phyloP scores from a whole-genome alignment of 2,329 filamentous ascomycete genomes.

The Plectosphaerella sp. region DNA sequence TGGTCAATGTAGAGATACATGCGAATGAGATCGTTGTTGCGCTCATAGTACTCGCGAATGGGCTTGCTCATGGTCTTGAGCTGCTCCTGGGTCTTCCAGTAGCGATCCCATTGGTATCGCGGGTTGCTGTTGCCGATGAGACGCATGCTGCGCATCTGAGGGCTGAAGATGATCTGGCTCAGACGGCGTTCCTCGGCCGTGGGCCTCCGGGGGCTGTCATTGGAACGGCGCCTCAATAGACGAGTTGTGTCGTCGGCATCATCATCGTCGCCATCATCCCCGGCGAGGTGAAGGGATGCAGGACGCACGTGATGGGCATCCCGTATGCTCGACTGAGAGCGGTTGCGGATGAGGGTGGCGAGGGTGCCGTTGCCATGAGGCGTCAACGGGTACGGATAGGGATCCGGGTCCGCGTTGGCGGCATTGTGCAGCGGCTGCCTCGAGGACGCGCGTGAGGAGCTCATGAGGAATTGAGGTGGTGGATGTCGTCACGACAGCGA shows the following conservation, averaged over 20 bases:
- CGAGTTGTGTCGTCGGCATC: slow-evolving; percentile 1
- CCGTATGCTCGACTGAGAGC: slow-evolving; percentile 23
- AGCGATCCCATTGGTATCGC: slow-evolving; percentile 78
- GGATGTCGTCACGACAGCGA: slow-evolving; percentile 28
- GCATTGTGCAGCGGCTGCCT: slow-evolving; percentile 8
- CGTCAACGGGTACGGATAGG: slow-evolving; percentile 57
- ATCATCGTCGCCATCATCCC: neutral
- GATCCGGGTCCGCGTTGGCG: slow-evolving; percentile 29
- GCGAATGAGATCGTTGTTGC: slow-evolving; percentile 82
- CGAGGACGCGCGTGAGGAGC: slow-evolving; percentile 1
- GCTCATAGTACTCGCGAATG: slow-evolving; percentile 84
- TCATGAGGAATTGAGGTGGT: slow-evolving; percentile 12
- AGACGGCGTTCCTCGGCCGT: slow-evolving; percentile 54
- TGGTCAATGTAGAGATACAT: slow-evolving; percentile 93
- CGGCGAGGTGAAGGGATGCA: neutral
- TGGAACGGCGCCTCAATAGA: neutral
- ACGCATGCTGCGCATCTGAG: slow-evolving; percentile 75
- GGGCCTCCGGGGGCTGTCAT: slow-evolving; percentile 28
- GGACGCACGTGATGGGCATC: neutral
- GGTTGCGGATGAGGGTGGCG: slow-evolving; percentile 39
- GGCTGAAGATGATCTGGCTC: slow-evolving; percentile 56
- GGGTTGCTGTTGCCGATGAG: slow-evolving; percentile 88
- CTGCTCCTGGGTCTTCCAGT: slow-evolving; percentile 78
- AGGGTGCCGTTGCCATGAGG: slow-evolving; percentile 26
- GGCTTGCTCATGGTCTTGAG: slow-evolving; percentile 66